phyloP scores from a whole-genome alignment of 1,284 basidiomycete species.

The Coniophora puteana region DNA sequence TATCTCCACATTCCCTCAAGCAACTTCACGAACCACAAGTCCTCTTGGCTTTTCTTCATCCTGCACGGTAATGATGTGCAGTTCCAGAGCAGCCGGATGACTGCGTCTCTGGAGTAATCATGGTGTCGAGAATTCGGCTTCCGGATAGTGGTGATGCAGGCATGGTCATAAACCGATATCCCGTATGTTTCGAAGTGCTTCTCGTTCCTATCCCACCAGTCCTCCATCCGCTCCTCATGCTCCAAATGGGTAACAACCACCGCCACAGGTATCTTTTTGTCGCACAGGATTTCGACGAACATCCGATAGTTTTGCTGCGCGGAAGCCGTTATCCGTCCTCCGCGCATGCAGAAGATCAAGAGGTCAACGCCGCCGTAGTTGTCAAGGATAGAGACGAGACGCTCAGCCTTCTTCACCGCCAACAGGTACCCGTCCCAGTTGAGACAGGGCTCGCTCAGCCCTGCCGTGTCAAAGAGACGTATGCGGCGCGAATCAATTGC shows the following conservation, averaged over 20 bases:
- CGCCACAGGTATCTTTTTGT: constrained; percentile 30
- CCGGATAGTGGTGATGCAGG: constrained; percentile 29
- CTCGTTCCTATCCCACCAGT: constrained; percentile 27
- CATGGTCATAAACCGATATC: constrained; percentile 21
- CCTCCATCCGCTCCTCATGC: constrained; percentile 25
- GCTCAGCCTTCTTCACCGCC: constrained; percentile 21
- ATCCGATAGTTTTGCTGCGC: constrained; percentile 33
- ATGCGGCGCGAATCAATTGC: constrained; percentile 16
- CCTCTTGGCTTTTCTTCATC: no score
- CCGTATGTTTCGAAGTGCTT: constrained; percentile 18
- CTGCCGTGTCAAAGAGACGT: constrained; percentile 30
- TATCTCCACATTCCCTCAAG: no score
- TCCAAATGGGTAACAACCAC: constrained; percentile 37
- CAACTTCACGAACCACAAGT: no score
- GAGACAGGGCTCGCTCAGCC: constrained; percentile 27
- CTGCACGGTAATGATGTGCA: no score
- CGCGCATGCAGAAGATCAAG: constrained; percentile 33
- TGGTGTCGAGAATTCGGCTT: no score
- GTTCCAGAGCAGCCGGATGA: no score
- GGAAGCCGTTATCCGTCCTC: constrained; percentile 27
- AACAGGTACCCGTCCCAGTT: constrained; percentile 19
- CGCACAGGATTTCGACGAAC: constrained; percentile 33
- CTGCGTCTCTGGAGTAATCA: no score
- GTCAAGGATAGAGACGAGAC: constrained; percentile 20
- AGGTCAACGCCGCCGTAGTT: constrained; percentile 18